Evolutionary conservation across 768 basidiomycete species (phyloP), one percentile per base, ranked within the genome.

Genomic region (Boletus sp.): DNA sequence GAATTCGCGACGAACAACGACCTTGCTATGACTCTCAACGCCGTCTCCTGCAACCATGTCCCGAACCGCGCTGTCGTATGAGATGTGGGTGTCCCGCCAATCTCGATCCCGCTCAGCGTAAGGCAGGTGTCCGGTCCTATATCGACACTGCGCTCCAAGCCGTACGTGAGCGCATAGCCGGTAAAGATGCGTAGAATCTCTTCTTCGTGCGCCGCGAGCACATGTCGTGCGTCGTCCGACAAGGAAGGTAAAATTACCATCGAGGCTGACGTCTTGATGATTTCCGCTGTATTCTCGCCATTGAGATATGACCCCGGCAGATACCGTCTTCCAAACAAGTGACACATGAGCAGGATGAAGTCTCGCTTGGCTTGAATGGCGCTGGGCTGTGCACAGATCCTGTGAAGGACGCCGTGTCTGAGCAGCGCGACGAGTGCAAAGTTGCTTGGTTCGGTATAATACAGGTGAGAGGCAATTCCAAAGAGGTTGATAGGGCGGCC

Each of bases 361-460:
- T 82, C 75, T 9, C 68, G 71, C 57, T 82, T 79, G 1, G 84
- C 84, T 4, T 70, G 55, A 45, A 76, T 65, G 12, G 65, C 24
- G 42, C 70, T 73, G 9, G 62, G 18, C 50, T 82, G 76, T 17
- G 64, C 60, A 68, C 85, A 85, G 33, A 89, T 78, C 0, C 71
- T 60, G 66, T 89, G 88, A 10, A 90, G 53, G 47, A 82, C 76
- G 8, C 87, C 87, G 5, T 72, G 72, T 36, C 80, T 80, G 42
- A 89, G 69, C 15, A 90, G 75, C 1, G 77, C 66, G 11, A 86
- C 80, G 2, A 89, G 70, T 0, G 87, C 87, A 39, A 90, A 76
- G 68, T 89, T 89, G 71, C 80, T 82, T 1, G 88, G 87, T 67
- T 90, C 87, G 1, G 82, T 81, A 62, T 86, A 84, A 47, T 84